Base-by-base conservation (phyloP, 139 green algal genomes). In the Tetratostichococcus sp. region DNA sequence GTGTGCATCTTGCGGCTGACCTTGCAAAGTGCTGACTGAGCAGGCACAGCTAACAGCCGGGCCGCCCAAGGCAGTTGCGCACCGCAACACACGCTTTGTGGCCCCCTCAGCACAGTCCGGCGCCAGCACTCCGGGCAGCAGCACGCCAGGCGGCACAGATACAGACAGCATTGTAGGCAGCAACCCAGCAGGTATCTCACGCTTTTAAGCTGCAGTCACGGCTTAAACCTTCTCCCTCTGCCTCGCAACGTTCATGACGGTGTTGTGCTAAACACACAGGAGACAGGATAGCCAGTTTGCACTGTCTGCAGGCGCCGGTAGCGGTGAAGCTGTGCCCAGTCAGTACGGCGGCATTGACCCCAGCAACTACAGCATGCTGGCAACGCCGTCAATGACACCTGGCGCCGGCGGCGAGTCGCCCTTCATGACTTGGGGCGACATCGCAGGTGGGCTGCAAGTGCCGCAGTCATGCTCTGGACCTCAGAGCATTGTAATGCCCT, bases 351-450 rank as follows among this genome's bases (percentile, higher is more conserved):
- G 50, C 50, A 8, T 25, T 8, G 50, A 62, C 43, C 11, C 25
- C 68, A 0, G 1, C 39, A 50, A 50, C 39, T 89, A 90, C 57
- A 43, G 62, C 42, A 59, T 83, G 8, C 33, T 91, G 58, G 79
- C 83, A 2, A 91, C 86, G 1, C 87, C 86, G 1, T 69, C 70
- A 33, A 82, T 86, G n/a, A 80, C 78, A 4, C 86, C 82, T 17
- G 77, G 68, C 35, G 80, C 77, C n/a, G 87, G 81, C 5, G 79
- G 73, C 43, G 75, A 79, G 6, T 91, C 86, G 0, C 92, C 91
- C 1, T 74, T 97, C 23, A 93, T 97, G 84, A 97, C 92, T 2
- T 97, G 92, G 92, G 92, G 92, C 26, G 89, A 96, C 65, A 86
- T 97, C 26, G 88, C 79, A 30, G 39, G 39, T 50, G 39, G 8